Evolutionary conservation across 352 stramenopile species (phyloP).

Genomic region (Globisporangium viniferum): DNA sequence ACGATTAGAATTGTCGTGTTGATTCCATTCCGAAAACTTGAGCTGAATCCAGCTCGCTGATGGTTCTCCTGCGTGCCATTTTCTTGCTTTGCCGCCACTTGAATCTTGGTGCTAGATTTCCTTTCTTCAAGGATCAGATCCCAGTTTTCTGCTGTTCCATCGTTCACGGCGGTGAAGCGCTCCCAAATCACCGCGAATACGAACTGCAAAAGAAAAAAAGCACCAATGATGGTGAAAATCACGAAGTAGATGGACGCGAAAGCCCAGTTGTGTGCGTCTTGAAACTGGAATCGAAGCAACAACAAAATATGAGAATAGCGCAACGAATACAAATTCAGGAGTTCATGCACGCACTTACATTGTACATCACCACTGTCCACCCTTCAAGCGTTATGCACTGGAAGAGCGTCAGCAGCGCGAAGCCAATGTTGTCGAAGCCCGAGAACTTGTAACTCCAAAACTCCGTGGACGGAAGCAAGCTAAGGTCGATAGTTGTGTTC

Average conservation of each 20-base stretch:
- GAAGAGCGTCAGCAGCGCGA: slow-evolving; percentile 82
- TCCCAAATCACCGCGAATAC: slow-evolving; percentile 81
- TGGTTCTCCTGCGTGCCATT: not conserved
- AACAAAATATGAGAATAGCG: not conserved
- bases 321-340: not conserved
- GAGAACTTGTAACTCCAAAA: slow-evolving; percentile 75
- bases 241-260: slow-evolving; percentile 74
- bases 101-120: slow-evolving; percentile 17
- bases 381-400: slow-evolving; percentile 88
- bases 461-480: slow-evolving; percentile 33
- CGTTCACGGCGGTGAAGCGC: slow-evolving; percentile 41
- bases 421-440: slow-evolving; percentile 83
- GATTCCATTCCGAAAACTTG: slow-evolving; percentile 16
- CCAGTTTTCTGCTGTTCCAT: slow-evolving; percentile 37
- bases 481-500: slow-evolving; percentile 29
- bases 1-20: slow-evolving; percentile 18
- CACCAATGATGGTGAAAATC: slow-evolving; percentile 70
- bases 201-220: slow-evolving; percentile 84
- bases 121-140: slow-evolving; percentile 33
- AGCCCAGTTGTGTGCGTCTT: slow-evolving; percentile 32
- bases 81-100: not conserved
- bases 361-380: slow-evolving; percentile 85
- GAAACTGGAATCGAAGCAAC: slow-evolving; percentile 16
- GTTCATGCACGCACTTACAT: slow-evolving; percentile 38
- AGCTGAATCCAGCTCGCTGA: slow-evolving; percentile 8